A percentile compares a stretch with the other conserved stretches of the same genome.
phyloP scores from a whole-genome alignment of 495 filamentous ascomycete genomes.

The Aspergillus ostianus region DNA sequence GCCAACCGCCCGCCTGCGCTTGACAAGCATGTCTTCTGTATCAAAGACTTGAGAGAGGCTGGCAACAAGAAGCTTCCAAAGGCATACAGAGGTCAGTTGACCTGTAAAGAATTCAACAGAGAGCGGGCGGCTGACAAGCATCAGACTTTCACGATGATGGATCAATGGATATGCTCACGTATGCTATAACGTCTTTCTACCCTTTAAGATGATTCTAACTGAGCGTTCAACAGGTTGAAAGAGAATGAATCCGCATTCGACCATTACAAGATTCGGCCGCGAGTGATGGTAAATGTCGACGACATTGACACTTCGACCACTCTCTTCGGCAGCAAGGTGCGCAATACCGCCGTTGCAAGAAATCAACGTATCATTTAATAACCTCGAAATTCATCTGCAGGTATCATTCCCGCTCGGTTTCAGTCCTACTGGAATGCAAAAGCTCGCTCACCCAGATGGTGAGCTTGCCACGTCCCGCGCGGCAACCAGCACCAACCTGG shows the following conservation, averaged over 20 bases:
- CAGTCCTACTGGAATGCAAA: constrained; percentile 80
- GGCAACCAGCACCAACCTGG: constrained; percentile 66
- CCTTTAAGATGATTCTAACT: not conserved
- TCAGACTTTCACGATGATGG: not conserved
- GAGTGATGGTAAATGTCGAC: constrained; percentile 48
- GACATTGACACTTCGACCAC: constrained; percentile 38
- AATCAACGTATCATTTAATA: not conserved
- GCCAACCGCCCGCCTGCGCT: not conserved
- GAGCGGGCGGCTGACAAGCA: not conserved
- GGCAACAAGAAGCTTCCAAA: not conserved
- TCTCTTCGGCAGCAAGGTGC: constrained; percentile 34
- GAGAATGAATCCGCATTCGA: constrained; percentile 45
- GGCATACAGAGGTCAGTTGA: not conserved
- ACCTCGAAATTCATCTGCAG: not conserved
- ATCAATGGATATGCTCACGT: constrained; percentile 4
- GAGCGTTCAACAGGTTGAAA: constrained; percentile 17
- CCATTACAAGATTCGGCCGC: constrained; percentile 47
- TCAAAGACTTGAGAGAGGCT: not conserved
- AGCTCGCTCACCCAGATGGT: constrained; percentile 75
- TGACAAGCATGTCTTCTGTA: not conserved
- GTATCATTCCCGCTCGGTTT: constrained; percentile 76
- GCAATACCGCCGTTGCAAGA: constrained; percentile 26
- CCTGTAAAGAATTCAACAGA: not conserved
- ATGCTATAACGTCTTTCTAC: not conserved
- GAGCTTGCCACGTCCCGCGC: constrained; percentile 74